Evolutionary conservation across 371 early-diverging fungal species (phyloP), one percentile per base, ranked within the genome.

Genomic region (Syncephalastrum racemosum): DNA sequence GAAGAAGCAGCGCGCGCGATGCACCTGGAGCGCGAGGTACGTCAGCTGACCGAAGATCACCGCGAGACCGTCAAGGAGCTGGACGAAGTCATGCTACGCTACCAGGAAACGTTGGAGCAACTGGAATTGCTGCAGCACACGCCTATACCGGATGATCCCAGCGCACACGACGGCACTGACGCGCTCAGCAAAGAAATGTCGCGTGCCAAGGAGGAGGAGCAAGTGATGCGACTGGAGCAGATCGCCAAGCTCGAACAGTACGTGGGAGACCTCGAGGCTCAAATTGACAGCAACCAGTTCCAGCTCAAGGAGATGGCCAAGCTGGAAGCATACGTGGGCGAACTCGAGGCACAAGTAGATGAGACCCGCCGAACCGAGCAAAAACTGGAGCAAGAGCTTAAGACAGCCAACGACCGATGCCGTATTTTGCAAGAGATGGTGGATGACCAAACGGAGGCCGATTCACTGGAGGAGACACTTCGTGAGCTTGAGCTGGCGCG

Each of bases 51-150:
- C 13, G 59, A 63, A 12, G 72, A 74, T 16, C 63, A 77, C 45
- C 64, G 65, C 27, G 69, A 66, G 18, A 64, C 71, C 1, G 24
- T 63, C 5, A 70, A 76, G 42, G 77, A 73, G 53, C 54, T 69
- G 7, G 75, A 76, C 20, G 68, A 73, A 41, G 67, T 71, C 4
- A 44, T 76, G 31, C 39, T 58, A 41, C 63, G 73, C 36, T 73
- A 78, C 24, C 71, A 77, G 59, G 73, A 73, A 44, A 60, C 61
- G 4, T 48, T 63, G 13, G 77, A 77, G 22, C 60, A 59, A 46
- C 44, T 63, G 3, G 70, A 69, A 7, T 13, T 45, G 2, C 27
- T 63, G 36, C 50, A 65, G 25, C 50, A 46, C 12, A 49, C 22
- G 27, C 36, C 46, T 19, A 44, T 23, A 20, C 25, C 31, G 39